Evolutionary conservation across 225 moss, liverwort and hornwort genomes (phyloP), one percentile per base, ranked within the genome.

Genomic region (Takakia lepidozioides): DNA sequence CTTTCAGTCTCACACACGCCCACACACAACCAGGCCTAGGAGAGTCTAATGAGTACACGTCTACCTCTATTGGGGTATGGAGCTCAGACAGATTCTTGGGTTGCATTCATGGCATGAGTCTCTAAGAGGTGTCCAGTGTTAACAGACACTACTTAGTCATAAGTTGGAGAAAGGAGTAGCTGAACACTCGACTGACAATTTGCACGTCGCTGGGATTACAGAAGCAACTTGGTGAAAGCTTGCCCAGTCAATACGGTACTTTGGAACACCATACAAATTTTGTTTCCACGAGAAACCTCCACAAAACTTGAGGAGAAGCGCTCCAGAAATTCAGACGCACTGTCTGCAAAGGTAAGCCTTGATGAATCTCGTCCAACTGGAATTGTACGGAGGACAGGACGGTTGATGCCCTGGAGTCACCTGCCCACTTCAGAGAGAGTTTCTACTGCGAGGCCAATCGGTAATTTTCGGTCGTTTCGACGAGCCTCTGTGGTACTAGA

Each of bases 251-350:
- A 93, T 25, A 86, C 88, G 10, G 70, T 84, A 15, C 59, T 93
- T 49, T 93, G 93, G 93, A 93, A 93, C 62, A 93, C 93, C n/a
- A 86, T 93, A 46, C 93, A 93, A 53, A 71, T 93, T 48, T 57
- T 93, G 34, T 93, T 93, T 38, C 89, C 93, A 2, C 58, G 62
- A 45, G 93, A 93, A 57, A 62, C 81, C 59, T 72, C 76, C 47
- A 66, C 69, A 71, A 59, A 84, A 87, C 38, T 62, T 64, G 54
- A 70, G 54, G 53, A 56, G 49, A 41, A 42, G 37, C 27, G 41
- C 2, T 4, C 58, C 25, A 39, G 35, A 57, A 15, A 16, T 26
- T 13, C 50, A 54, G 25, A 46, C 9, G 16, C 43, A 8, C 9
- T 16, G 7, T 7, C 32, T 32, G 32, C 32, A 32, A 32, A 32